Evolutionary conservation across 805 yeast species (phyloP).

Genomic region (Schwanniomyces pseudopolymorphus): DNA sequence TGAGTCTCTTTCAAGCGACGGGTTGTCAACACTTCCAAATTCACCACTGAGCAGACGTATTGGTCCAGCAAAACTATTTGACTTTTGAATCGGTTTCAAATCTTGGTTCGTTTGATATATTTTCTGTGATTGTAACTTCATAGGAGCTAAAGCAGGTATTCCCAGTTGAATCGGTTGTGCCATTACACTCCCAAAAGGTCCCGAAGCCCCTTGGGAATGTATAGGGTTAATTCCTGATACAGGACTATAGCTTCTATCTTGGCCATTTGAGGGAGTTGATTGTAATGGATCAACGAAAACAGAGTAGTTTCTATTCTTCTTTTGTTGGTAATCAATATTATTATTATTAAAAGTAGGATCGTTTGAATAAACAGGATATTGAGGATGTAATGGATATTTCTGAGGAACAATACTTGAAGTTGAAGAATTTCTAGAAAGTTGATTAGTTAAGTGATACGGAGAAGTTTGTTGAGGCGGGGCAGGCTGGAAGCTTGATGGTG

Average conservation of each 20-base stretch:
- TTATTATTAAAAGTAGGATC: slow-evolving; percentile 13
- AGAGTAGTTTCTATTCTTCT: slow-evolving; percentile 13
- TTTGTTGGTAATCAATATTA: slow-evolving; percentile 5
- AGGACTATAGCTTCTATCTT: background rate
- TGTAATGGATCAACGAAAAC: slow-evolving; percentile 29
- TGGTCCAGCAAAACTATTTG: background rate
- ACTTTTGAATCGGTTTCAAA: background rate
- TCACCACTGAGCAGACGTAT: background rate
- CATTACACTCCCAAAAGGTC: background rate
- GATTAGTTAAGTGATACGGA: slow-evolving; percentile 12
- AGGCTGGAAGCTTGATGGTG: slow-evolving; percentile 5
- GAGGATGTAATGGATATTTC: slow-evolving; percentile 35
- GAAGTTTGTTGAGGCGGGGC: slow-evolving; percentile 3
- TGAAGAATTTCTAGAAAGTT: slow-evolving; percentile 13
- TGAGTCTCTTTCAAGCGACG: background rate
- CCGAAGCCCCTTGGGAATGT: background rate
- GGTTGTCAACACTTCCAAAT: background rate
- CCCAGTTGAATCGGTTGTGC: background rate
- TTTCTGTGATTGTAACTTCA: background rate
- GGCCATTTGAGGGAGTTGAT: slow-evolving; percentile 20
- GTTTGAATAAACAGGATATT: slow-evolving; percentile 26
- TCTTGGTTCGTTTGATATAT: background rate
- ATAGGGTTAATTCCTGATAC: background rate
- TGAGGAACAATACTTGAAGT: slow-evolving; percentile 29
- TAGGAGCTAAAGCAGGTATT: background rate